A percentile compares a stretch with the other conserved stretches of the same genome.
phyloP scores from a whole-genome alignment of 768 basidiomycete species.

The Omphalotus guepiniiformis region DNA sequence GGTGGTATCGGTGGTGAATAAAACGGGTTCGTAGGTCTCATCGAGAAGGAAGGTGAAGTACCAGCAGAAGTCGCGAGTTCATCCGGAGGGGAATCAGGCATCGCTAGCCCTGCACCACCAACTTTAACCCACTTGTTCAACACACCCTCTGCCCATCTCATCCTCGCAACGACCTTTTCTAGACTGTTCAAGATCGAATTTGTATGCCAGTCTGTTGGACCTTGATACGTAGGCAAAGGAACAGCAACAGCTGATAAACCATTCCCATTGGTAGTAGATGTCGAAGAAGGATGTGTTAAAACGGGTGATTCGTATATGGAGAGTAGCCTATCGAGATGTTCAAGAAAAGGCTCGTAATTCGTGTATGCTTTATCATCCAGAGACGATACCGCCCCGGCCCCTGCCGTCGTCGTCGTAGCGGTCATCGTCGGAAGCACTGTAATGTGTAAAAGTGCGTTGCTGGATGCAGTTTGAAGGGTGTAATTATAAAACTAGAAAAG shows the following conservation, averaged over 20 bases:
- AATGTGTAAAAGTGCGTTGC: no score
- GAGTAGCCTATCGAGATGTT: constrained; percentile 3
- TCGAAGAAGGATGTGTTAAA: neutral
- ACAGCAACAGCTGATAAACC: neutral
- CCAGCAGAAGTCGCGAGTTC: neutral
- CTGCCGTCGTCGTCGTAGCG: no score
- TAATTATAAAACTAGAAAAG: no score
- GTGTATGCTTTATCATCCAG: no score
- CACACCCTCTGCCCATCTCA: constrained; percentile 45
- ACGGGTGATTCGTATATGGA: constrained; percentile 4
- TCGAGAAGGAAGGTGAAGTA: neutral
- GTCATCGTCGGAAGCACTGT: no score
- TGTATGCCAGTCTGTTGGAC: constrained; percentile 49
- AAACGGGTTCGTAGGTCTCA: neutral
- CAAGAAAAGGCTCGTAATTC: constrained; percentile 4
- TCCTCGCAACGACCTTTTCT: constrained; percentile 38
- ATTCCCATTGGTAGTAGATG: neutral
- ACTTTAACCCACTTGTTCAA: constrained; percentile 34
- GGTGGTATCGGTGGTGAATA: neutral
- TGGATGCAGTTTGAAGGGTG: no score
- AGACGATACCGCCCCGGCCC: no score
- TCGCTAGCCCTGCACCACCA: constrained; percentile 14
- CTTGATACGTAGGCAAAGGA: constrained; percentile 44
- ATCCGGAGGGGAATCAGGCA: neutral
- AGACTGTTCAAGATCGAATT: constrained; percentile 48